A percentile compares a stretch with the other conserved stretches of the same genome.
Conservation (phyloP, 148 eudicot species). For the Heliamphora exappendiculata region DNA sequence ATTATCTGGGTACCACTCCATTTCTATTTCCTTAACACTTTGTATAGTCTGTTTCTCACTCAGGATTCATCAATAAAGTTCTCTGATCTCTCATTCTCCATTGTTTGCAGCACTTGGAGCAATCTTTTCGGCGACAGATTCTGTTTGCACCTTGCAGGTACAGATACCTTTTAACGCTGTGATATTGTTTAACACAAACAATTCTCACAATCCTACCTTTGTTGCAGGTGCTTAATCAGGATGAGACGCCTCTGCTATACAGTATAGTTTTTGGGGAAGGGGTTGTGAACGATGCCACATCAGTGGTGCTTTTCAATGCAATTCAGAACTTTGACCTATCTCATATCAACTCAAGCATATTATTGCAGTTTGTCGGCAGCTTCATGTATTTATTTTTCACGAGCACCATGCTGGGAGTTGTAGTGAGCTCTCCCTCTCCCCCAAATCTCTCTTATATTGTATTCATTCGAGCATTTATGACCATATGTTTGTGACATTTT, state of each 20-base stretch:
- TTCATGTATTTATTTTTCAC: slow-evolving; percentile 52
- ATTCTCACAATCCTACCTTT: neutral
- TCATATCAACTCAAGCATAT: slow-evolving; percentile 38
- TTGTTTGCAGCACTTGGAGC: slow-evolving; percentile 59
- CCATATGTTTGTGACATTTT: slow-evolving; percentile 3
- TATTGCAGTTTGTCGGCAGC: slow-evolving; percentile 54
- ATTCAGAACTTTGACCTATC: slow-evolving; percentile 72
- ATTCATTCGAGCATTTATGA: neutral
- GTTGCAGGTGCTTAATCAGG: slow-evolving; percentile 71
- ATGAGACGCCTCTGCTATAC: slow-evolving; percentile 71
- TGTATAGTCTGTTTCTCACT: slow-evolving; percentile 18
- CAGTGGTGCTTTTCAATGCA: slow-evolving; percentile 78
- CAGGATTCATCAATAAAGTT: neutral
- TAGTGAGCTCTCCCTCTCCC: slow-evolving; percentile 33
- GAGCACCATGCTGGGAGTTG: slow-evolving; percentile 63
- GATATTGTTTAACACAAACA: neutral
- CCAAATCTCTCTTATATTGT: slow-evolving; percentile 3
- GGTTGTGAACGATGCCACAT: slow-evolving; percentile 85
- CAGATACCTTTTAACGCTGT: neutral
- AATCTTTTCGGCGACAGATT: slow-evolving; percentile 72
- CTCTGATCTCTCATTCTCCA: neutral
- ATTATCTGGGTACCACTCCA: slow-evolving; percentile 48
- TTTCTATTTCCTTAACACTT: slow-evolving; percentile 11
- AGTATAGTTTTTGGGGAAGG: slow-evolving; percentile 88
- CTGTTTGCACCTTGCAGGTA: slow-evolving; percentile 78